Conservation (phyloP, 257 asterid genomes). For the Coffea canephora region DNA sequence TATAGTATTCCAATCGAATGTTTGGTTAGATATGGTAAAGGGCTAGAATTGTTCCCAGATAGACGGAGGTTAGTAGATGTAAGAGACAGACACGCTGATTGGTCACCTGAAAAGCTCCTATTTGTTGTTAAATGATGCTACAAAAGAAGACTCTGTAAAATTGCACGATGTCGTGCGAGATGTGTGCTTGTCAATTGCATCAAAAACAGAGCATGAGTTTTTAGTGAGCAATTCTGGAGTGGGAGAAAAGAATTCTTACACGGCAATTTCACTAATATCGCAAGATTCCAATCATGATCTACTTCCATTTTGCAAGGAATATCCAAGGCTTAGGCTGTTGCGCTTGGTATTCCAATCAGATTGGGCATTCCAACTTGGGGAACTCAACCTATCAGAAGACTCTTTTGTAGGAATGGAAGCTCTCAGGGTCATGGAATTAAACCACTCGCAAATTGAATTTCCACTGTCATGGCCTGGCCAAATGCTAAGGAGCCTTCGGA, state of each 20-base stretch:
- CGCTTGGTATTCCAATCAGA: neutral
- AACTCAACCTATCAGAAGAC: neutral
- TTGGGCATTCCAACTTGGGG: neutral
- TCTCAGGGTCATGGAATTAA: neutral
- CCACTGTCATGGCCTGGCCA: neutral
- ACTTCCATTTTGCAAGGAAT: neutral
- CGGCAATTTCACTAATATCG: neutral
- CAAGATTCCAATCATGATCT: neutral
- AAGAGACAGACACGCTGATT: neutral
- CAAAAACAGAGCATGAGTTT: neutral
- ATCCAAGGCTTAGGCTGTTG: neutral
- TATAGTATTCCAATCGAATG: neutral
- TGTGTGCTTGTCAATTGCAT: slow-evolving; percentile 6
- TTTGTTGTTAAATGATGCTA: neutral
- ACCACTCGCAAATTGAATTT: neutral
- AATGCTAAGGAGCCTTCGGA: neutral
- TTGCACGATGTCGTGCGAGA: slow-evolving; percentile 17
- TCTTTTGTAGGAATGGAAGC: neutral
- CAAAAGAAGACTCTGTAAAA: neutral
- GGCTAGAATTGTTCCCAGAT: neutral
- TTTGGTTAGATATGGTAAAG: slow-evolving; percentile 8
- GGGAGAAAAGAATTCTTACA: neutral
- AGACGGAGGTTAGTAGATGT: neutral
- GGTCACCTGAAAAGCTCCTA: neutral
- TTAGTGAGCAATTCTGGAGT: neutral